A percentile compares a stretch with the other conserved stretches of the same genome.
These are phyloP conservation scores for Solanum neorickii DNA, from an alignment of 257 asterid species.

Conservation along the genomic window DNA sequence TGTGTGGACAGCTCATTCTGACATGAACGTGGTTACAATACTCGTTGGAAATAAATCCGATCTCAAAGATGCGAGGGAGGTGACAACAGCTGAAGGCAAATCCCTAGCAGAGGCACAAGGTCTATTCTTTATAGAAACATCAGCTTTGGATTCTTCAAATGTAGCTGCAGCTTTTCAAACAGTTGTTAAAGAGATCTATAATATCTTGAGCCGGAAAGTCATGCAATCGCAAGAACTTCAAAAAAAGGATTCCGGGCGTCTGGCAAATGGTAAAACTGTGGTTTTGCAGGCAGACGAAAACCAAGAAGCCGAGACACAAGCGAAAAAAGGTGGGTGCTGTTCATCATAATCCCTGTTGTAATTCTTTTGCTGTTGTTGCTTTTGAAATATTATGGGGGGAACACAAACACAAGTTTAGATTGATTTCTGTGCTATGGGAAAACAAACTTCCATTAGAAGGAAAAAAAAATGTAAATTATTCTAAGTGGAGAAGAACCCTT, in stretches of 20 bases:
- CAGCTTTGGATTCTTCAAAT: conserved; percentile 88
- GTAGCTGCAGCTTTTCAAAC: conserved; percentile 70
- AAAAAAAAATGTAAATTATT: neutral
- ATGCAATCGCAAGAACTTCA: conserved; percentile 90
- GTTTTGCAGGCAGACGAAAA: conserved; percentile 56
- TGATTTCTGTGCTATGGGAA: conserved; percentile 12
- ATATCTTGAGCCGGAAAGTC: conserved; percentile 79
- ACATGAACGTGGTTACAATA: conserved; percentile 91
- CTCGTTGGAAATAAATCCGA: conserved; percentile 91
- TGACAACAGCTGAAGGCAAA: conserved; percentile 78
- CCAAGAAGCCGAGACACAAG: conserved; percentile 23
- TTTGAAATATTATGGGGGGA: neutral
- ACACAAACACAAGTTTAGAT: neutral
- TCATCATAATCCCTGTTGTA: conserved; percentile 25
- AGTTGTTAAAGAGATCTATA: conserved; percentile 71
- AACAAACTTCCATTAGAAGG: neutral
- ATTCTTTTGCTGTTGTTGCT: neutral
- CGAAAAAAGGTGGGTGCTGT: conserved; percentile 54
- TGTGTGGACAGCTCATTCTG: conserved; percentile 72
- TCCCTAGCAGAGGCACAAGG: conserved; percentile 75
- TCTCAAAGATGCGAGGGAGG: conserved; percentile 87
- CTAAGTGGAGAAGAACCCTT: neutral
- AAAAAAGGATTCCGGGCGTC: conserved; percentile 39
- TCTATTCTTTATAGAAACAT: conserved; percentile 83
- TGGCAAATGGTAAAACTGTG: conserved; percentile 57